Evolutionary conservation across 2,329 filamentous ascomycete genomes (phyloP).

Genomic region (Aspergillus brasiliensis): DNA sequence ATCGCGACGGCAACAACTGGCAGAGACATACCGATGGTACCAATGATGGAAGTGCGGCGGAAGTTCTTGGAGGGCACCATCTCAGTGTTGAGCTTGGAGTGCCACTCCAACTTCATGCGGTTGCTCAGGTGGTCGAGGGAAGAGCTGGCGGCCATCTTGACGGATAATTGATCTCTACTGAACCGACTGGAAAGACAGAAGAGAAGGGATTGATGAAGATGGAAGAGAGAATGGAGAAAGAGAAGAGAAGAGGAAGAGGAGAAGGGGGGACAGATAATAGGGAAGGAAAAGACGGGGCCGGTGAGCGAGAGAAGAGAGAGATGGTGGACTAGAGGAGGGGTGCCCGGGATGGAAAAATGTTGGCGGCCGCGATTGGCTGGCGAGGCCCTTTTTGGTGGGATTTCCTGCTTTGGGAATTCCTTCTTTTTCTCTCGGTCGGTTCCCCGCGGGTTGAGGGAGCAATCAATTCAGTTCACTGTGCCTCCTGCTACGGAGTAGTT

Average conservation of each 20-base stretch:
- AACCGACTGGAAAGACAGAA: constrained; percentile 7
- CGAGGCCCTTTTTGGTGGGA: neutral
- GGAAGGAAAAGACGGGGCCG: constrained; percentile 12
- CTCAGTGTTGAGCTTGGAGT: constrained; percentile 82
- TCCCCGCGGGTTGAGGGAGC: constrained; percentile 16
- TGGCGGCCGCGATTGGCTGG: constrained; percentile 31
- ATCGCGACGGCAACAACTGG: neutral
- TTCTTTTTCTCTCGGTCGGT: constrained; percentile 28
- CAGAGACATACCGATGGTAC: constrained; percentile 78
- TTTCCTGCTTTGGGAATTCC: neutral
- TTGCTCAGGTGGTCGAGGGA: constrained; percentile 85
- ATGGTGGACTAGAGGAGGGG: constrained; percentile 18
- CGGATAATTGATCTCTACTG: constrained; percentile 22
- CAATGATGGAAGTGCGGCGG: constrained; percentile 96
- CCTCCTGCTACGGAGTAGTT: constrained; percentile 1
- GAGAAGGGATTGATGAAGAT: constrained; percentile 3
- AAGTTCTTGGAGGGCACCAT: constrained; percentile 85
- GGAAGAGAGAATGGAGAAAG: constrained; percentile 17
- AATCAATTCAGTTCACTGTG: neutral
- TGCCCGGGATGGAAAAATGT: constrained; percentile 40
- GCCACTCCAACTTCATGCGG: constrained; percentile 71
- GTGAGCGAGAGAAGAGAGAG: constrained; percentile 15
- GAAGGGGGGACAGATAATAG: constrained; percentile 31
- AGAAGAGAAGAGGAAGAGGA: constrained; percentile 20
- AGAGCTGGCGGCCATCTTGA: constrained; percentile 68